A percentile compares a stretch with the other conserved stretches of the same genome.
Evolutionary conservation across 331 rosid genomes (phyloP).

Genomic region (Malus hybrid): DNA sequence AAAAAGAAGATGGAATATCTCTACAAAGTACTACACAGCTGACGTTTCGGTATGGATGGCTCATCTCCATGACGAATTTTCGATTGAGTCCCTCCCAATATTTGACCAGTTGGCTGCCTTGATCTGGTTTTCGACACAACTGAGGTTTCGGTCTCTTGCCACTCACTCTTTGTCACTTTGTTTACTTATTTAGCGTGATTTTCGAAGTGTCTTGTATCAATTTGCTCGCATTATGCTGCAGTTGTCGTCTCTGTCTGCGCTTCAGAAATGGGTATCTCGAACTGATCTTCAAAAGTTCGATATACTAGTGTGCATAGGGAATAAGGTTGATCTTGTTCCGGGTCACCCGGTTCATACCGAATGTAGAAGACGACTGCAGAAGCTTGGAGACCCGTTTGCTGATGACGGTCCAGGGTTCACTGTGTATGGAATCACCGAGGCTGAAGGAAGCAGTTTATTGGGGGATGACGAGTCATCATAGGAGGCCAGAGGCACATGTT

Average conservation of each 20-base stretch:
- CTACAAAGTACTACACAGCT: conserved; percentile 52
- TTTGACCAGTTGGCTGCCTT: no score
- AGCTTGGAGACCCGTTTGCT: no score
- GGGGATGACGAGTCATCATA: conserved; percentile 46
- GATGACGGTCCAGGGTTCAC: conserved; percentile 20
- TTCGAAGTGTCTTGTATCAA: no score
- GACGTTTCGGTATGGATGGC: no score
- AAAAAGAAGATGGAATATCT: conserved; percentile 59
- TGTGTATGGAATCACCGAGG: conserved; percentile 69
- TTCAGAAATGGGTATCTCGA: conserved; percentile 57
- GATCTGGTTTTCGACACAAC: no score
- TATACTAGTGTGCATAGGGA: conserved; percentile 76
- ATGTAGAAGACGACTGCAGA: conserved; percentile 47
- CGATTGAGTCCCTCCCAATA: no score
- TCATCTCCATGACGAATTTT: no score
- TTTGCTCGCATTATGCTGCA: conserved; percentile 19
- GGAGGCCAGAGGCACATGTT: conserved; percentile 50
- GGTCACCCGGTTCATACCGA: conserved; percentile 82
- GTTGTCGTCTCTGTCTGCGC: conserved; percentile 55
- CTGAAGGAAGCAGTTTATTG: conserved; percentile 72
- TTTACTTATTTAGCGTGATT: no score
- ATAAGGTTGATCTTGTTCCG: conserved; percentile 73
- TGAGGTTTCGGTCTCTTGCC: no score
- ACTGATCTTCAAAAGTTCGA: conserved; percentile 64
- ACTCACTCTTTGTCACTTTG: no score